These are phyloP conservation scores for Salix dunnii DNA, from an alignment of 345 rosid species.

Conservation along the genomic window DNA sequence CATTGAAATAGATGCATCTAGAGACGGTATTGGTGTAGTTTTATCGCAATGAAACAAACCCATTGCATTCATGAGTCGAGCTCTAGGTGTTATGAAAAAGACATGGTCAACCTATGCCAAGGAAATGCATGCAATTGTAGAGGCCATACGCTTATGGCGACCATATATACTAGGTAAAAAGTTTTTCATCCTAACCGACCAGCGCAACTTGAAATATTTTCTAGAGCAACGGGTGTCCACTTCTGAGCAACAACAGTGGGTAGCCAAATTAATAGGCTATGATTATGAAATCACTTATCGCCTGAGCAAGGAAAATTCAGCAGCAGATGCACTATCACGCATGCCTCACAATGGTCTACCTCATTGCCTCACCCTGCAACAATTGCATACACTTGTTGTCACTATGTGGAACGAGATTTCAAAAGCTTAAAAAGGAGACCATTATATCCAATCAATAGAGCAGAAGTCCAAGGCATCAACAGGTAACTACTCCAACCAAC, in stretches of 20 bases:
- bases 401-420: too few species aligned
- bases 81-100: neutral
- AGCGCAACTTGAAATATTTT: neutral
- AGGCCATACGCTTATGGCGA: neutral
- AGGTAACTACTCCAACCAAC: too few species aligned
- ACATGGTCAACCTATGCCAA: neutral
- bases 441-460: too few species aligned
- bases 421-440: too few species aligned
- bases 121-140: neutral
- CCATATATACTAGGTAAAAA: neutral
- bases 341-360: too few species aligned
- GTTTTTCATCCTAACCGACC: neutral
- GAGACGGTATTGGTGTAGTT: rapidly evolving
- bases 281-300: too few species aligned
- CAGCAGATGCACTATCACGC: rapidly evolving
- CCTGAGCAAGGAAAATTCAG: too few species aligned
- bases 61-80: neutral
- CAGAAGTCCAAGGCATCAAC: too few species aligned
- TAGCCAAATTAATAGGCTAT: too few species aligned
- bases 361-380: too few species aligned
- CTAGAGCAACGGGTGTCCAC: neutral
- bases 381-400: too few species aligned
- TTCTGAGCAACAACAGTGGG: neutral
- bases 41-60: neutral
- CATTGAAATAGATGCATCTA: neutral